Conservation (phyloP, 768 basidiomycete species). For the Leccinum barrowsii region DNA sequence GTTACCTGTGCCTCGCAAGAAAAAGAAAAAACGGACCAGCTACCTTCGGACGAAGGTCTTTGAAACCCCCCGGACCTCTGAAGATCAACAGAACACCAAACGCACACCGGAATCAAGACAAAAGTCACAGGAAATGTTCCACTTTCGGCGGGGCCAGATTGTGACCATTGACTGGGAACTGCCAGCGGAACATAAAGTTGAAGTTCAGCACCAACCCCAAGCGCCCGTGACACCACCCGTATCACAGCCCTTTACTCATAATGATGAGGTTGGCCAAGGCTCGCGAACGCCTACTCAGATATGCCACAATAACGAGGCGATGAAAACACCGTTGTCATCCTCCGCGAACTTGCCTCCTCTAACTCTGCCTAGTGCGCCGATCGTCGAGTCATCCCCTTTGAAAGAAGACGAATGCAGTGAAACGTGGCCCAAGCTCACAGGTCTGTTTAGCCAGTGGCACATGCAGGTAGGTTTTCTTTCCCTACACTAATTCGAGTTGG, state of each 20-base stretch:
- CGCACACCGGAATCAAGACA: background rate
- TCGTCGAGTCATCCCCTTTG: background rate
- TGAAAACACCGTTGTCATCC: background rate
- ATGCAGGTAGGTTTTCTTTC: constrained; percentile 16
- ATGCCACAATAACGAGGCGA: background rate
- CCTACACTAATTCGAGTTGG: background rate
- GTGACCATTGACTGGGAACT: constrained; percentile 2
- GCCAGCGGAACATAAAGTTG: background rate
- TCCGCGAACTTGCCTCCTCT: background rate
- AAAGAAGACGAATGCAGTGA: background rate
- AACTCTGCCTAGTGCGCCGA: background rate
- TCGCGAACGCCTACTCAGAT: background rate
- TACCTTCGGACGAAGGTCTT: background rate
- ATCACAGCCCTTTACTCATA: background rate
- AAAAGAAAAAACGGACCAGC: background rate
- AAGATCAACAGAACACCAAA: background rate
- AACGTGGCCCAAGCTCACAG: constrained; percentile 16
- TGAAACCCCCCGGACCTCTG: background rate
- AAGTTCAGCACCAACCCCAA: background rate
- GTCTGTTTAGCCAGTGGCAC: constrained; percentile 17
- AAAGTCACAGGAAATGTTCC: background rate
- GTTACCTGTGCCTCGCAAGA: background rate
- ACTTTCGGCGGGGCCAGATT: constrained; percentile 16
- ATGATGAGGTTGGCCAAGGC: background rate
- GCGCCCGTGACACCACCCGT: background rate